Evolutionary conservation across 768 basidiomycete species (phyloP).

Genomic region (Pisolithus albus): DNA sequence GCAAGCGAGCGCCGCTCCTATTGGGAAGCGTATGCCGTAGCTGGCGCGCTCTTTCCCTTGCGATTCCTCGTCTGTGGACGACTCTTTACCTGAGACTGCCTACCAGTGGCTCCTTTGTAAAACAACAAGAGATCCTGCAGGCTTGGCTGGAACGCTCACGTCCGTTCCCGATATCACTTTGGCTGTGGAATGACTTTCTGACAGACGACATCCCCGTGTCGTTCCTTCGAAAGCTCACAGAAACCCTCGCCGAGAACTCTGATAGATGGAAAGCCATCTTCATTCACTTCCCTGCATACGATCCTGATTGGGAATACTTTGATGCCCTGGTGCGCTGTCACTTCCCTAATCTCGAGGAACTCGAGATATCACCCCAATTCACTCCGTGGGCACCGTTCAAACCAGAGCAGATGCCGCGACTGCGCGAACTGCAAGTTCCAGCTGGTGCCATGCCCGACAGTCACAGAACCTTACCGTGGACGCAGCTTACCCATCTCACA

Average conservation of each 20-base stretch:
- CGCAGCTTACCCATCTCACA: conserved; percentile 26
- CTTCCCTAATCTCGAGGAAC: conserved; percentile 24
- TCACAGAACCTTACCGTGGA: conserved; percentile 27
- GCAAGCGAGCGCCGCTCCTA: conserved; percentile 23
- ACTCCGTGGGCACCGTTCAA: conserved; percentile 26
- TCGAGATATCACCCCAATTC: conserved; percentile 27
- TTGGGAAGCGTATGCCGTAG: conserved; percentile 24
- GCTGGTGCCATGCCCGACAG: conserved; percentile 27
- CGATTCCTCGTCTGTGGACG: conserved; percentile 26
- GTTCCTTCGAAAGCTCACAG: conserved; percentile 19
- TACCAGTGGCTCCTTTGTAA: conserved; percentile 16
- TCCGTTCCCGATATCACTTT: conserved; percentile 20
- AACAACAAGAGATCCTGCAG: conserved; percentile 18
- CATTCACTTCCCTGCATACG: conserved; percentile 23
- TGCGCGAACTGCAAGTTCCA: conserved; percentile 24
- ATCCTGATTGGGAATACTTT: conserved; percentile 25
- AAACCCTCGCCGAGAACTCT: conserved; percentile 14
- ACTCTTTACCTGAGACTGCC: conserved; percentile 26
- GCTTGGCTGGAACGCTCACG: conserved; percentile 24
- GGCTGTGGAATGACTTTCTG: conserved; percentile 29
- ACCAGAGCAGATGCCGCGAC: conserved; percentile 19
- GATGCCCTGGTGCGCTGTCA: conserved; percentile 16
- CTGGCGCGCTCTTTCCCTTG: conserved; percentile 22
- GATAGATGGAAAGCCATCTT: conserved; percentile 27
- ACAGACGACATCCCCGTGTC: conserved; percentile 23